Conservation (phyloP, 805 yeast genomes). For the Saccharomycopsis sp. region DNA sequence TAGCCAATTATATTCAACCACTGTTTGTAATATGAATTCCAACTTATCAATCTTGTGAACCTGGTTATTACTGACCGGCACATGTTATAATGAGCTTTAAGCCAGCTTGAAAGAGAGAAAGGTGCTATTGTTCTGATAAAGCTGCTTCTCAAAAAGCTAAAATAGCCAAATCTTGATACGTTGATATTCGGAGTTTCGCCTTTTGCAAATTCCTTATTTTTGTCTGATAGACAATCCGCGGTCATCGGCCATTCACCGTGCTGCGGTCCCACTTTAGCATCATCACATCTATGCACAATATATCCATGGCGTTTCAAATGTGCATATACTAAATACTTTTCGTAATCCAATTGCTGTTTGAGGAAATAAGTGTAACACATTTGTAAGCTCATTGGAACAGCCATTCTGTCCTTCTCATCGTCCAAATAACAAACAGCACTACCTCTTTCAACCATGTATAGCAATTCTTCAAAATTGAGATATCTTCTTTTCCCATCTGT, state of each 20-base stretch:
- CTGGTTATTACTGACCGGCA: background rate
- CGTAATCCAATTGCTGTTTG: constrained; percentile 30
- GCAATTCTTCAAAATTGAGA: constrained; percentile 52
- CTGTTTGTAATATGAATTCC: background rate
- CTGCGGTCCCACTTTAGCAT: too few species aligned
- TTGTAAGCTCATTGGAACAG: constrained; percentile 42
- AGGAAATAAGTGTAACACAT: constrained; percentile 45
- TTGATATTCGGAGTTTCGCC: background rate
- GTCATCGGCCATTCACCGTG: too few species aligned
- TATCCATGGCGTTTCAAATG: constrained; percentile 62
- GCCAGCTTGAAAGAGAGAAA: background rate
- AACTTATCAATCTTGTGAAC: constrained; percentile 4
- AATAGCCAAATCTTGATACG: background rate
- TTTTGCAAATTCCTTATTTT: too few species aligned
- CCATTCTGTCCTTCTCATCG: constrained; percentile 21
- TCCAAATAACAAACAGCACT: constrained; percentile 30
- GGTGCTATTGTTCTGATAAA: background rate
- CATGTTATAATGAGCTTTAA: background rate
- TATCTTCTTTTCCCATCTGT: constrained; percentile 32
- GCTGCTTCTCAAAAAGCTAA: background rate
- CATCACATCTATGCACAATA: constrained; percentile 35
- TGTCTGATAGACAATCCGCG: too few species aligned
- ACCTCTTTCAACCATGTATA: constrained; percentile 68
- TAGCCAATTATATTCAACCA: constrained; percentile 7
- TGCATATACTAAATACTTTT: constrained; percentile 50